Evolutionary conservation across 2,329 filamentous ascomycete species (phyloP).

Genomic region (Cladosporium cucumerinum): DNA sequence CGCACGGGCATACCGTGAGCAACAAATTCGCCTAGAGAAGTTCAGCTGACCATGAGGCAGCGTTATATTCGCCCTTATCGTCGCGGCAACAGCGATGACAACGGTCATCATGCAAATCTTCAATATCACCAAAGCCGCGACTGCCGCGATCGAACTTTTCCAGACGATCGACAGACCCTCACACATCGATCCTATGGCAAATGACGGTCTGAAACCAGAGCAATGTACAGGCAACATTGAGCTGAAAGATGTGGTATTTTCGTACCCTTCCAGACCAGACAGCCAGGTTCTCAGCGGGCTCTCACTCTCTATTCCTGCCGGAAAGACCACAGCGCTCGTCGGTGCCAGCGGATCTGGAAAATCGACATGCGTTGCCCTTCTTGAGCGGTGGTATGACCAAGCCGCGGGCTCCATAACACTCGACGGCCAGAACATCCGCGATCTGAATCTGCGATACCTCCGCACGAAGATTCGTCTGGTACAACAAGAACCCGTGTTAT

Average conservation of each 20-base stretch:
- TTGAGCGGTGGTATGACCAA: slow-evolving; percentile 36
- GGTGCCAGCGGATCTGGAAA: slow-evolving; percentile 40
- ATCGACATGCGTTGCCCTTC: slow-evolving; percentile 36
- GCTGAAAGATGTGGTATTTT: slow-evolving; percentile 65
- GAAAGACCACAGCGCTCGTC: slow-evolving; percentile 46
- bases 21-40: not conserved
- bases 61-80: slow-evolving; percentile 12
- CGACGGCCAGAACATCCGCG: slow-evolving; percentile 31
- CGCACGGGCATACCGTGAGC: not conserved
- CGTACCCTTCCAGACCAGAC: slow-evolving; percentile 57
- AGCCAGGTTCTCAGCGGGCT: slow-evolving; percentile 37
- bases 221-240: slow-evolving; percentile 49
- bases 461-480: slow-evolving; percentile 34
- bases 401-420: slow-evolving; percentile 31
- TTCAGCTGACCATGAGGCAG: not conserved
- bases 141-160: slow-evolving; percentile 43
- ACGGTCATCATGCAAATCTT: slow-evolving; percentile 31
- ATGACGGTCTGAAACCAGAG: slow-evolving; percentile 24
- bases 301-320: slow-evolving; percentile 37
- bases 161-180: slow-evolving; percentile 41
- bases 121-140: slow-evolving; percentile 42
- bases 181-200: slow-evolving; percentile 37
- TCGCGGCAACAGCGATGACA: slow-evolving; percentile 12
- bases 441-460: slow-evolving; percentile 35
- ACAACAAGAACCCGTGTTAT: slow-evolving; percentile 37